Evolutionary conservation across 805 yeast genomes (phyloP).

Genomic region (Ogataea trehaloabstinens): DNA sequence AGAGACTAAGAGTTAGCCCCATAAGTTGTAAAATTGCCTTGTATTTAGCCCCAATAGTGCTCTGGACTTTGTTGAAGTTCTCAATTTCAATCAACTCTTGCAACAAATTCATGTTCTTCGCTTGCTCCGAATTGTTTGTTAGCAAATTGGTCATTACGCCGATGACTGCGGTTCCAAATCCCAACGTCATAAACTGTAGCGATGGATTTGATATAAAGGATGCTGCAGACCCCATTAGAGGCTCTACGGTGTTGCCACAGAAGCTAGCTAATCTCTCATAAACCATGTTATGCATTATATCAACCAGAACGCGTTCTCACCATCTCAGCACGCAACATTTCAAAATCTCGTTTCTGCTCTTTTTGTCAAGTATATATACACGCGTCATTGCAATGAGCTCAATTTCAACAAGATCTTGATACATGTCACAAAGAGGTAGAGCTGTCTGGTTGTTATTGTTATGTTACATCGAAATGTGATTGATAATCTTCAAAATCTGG

Average conservation of each 20-base stretch:
- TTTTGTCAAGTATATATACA: neutral
- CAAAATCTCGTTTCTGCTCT: too few relatives aligned
- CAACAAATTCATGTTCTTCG: conserved; percentile 9
- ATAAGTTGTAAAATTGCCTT: conserved; percentile 15
- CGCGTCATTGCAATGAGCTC: neutral
- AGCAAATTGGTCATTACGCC: conserved; percentile 18
- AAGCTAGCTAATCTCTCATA: neutral
- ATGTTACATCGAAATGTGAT: too few relatives aligned
- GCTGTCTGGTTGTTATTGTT: too few relatives aligned
- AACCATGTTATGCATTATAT: neutral
- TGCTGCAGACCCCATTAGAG: conserved; percentile 5
- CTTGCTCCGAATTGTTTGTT: conserved; percentile 8
- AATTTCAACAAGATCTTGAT: neutral
- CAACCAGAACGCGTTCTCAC: too few relatives aligned
- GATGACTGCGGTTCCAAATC: conserved; percentile 19
- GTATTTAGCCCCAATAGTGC: conserved; percentile 8
- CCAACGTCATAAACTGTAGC: conserved; percentile 17
- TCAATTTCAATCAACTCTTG: conserved; percentile 18
- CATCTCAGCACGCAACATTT: too few relatives aligned
- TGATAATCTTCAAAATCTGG: too few relatives aligned
- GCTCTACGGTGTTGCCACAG: conserved; percentile 1
- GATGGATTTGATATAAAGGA: conserved; percentile 11
- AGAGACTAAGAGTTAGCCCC: conserved; percentile 7
- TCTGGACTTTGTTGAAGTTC: conserved; percentile 13
- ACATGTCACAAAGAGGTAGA: neutral